Percentiles rank a stretch among this genome's conserved stretches.
phyloP scores from a whole-genome alignment of 306 rosid genomes.

The Glycine soja region DNA sequence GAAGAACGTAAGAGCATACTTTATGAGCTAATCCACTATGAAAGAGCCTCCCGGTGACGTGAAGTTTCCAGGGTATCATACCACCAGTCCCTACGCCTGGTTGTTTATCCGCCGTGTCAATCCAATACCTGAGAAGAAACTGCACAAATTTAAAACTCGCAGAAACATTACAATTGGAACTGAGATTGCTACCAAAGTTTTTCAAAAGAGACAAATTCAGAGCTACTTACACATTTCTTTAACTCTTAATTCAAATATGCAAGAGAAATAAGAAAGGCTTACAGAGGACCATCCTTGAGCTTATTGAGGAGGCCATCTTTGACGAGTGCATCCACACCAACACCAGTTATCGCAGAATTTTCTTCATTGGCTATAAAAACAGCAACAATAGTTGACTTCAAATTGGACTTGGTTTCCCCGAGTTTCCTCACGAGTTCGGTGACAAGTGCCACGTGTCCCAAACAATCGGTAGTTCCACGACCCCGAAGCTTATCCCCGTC shows the following conservation, averaged over 20 bases:
- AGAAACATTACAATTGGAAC: slow-evolving; percentile 17
- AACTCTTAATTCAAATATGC: too few relatives aligned
- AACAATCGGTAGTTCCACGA: slow-evolving; percentile 95
- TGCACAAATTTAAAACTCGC: too few relatives aligned
- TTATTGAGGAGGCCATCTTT: slow-evolving; percentile 76
- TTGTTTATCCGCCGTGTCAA: slow-evolving; percentile 93
- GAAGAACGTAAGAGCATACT: slow-evolving; percentile 49
- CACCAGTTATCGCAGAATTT: slow-evolving; percentile 81
- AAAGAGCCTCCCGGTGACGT: slow-evolving; percentile 82
- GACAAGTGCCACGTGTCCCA: slow-evolving; percentile 93
- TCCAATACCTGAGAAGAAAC: slow-evolving; percentile 73
- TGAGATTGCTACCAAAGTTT: neutral
- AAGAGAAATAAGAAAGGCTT: slow-evolving; percentile 47
- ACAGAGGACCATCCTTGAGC: slow-evolving; percentile 88
- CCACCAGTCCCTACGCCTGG: slow-evolving; percentile 98
- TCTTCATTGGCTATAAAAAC: slow-evolving; percentile 94
- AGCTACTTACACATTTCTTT: neutral
- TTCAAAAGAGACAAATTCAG: slow-evolving; percentile 11
- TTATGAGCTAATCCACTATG: slow-evolving; percentile 94
- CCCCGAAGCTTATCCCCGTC: slow-evolving; percentile 91
- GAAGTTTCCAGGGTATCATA: slow-evolving; percentile 89
- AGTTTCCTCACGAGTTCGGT: slow-evolving; percentile 87
- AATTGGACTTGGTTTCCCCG: slow-evolving; percentile 69
- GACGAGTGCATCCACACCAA: slow-evolving; percentile 90
- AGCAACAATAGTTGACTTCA: slow-evolving; percentile 86